phyloP scores from a whole-genome alignment of 148 eudicot genomes.

The Agrostemma githago region DNA sequence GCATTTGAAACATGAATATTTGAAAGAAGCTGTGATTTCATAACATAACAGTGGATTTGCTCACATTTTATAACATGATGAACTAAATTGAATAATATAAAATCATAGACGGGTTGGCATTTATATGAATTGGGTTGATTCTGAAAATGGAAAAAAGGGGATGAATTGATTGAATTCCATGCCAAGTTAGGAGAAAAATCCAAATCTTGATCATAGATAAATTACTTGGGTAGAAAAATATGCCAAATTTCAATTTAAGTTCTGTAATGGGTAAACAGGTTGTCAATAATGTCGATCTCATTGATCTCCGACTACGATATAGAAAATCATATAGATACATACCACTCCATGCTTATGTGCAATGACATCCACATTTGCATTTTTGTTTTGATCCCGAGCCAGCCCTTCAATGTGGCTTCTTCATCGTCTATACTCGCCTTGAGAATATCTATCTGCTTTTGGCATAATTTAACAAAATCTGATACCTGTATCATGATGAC shows the following conservation, averaged over 20 bases:
- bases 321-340: constrained; percentile 18
- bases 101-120: constrained; percentile 36
- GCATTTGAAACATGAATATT: constrained; percentile 47
- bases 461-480: constrained; percentile 72
- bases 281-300: too few relatives aligned
- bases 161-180: background rate
- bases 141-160: constrained; percentile 11
- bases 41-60: constrained; percentile 53
- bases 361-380: constrained; percentile 71
- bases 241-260: too few relatives aligned
- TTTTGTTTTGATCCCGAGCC: constrained; percentile 66
- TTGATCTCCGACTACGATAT: background rate
- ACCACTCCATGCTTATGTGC: constrained; percentile 99
- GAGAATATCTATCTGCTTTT: constrained; percentile 86
- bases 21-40: constrained; percentile 22
- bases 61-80: constrained; percentile 35
- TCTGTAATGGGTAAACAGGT: too few relatives aligned
- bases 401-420: constrained; percentile 73
- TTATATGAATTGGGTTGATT: constrained; percentile 46
- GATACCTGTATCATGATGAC: constrained; percentile 56
- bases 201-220: too few relatives aligned
- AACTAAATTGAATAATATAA: constrained; percentile 35
- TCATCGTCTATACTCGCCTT: constrained; percentile 65
- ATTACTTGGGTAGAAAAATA: too few relatives aligned
- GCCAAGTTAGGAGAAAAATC: background rate